These are phyloP conservation scores for Vitis hybrid DNA, from an alignment of 177 flowering plant species.

Conservation along the genomic window DNA sequence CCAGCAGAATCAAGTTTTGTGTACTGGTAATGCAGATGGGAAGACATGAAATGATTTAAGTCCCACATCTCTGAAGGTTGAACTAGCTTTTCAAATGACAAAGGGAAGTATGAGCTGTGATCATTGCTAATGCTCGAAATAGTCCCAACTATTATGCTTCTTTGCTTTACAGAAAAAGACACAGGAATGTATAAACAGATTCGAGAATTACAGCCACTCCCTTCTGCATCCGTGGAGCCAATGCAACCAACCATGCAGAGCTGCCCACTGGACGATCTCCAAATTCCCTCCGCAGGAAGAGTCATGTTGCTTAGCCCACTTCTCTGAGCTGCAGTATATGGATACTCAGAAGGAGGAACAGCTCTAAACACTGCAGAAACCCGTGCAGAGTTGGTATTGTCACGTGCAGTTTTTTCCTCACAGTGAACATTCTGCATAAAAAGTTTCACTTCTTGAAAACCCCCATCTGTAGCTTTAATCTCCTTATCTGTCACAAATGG, in stretches of 20 bases:
- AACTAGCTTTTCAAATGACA: constrained; percentile 60
- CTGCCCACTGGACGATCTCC: constrained; percentile 82
- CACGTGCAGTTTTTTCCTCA: constrained; percentile 23
- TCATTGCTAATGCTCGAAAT: constrained; percentile 48
- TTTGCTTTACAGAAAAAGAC: constrained; percentile 66
- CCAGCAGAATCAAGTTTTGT: constrained; percentile 57
- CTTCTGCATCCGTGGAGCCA: constrained; percentile 35
- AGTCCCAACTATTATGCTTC: constrained; percentile 62
- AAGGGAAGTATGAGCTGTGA: constrained; percentile 43
- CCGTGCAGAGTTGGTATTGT: constrained; percentile 33
- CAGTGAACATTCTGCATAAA: constrained; percentile 63
- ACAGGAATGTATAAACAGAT: constrained; percentile 67
- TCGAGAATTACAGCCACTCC: constrained; percentile 53
- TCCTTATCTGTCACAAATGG: constrained; percentile 55
- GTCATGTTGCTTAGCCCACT: constrained; percentile 65
- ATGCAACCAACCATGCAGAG: constrained; percentile 92
- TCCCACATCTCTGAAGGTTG: constrained; percentile 49
- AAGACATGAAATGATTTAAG: constrained; percentile 25
- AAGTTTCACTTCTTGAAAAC: constrained; percentile 57
- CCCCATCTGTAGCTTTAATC: constrained; percentile 56
- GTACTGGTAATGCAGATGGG: constrained; percentile 54
- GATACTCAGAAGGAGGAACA: constrained; percentile 43
- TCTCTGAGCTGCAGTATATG: constrained; percentile 38
- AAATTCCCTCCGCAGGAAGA: constrained; percentile 75
- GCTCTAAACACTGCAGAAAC: constrained; percentile 72